Base-by-base conservation (phyloP, 306 rosid species). In the Quercus ilex region DNA sequence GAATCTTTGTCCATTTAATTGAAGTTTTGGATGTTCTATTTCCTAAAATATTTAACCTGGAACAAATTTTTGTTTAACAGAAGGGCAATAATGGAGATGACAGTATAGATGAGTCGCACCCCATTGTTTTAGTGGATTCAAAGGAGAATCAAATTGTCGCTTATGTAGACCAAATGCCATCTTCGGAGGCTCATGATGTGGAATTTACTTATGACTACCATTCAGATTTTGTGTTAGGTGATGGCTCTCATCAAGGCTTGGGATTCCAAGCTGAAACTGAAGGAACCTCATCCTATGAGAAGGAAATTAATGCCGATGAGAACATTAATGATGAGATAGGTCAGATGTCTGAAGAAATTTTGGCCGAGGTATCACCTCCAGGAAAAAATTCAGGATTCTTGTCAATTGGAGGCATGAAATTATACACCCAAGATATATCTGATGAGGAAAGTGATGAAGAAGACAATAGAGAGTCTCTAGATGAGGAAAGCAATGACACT, bases 371-470 rank as follows among this genome's bases (percentile, higher is more conserved):
- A 43, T 55, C 76, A 28, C 67, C 79, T 49, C 80, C 89, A 49
- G 74, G 20, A 78, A 88, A 76, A 86, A 95, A 95, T 87, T 93
- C 96, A 55, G 99, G 92, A 31, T 92, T 90, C 83, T 80, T 95
- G 81, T 89, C 98, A 8, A 84, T 95, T 85, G 98, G 99, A 71
- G 97, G 96, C 64, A 84, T 91, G 74, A 89, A 86, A 79, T 85
- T 92, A 38, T 95, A 91, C 89, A 95, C 97, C 23, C 78, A 88
- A 82, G 98, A 95, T 75, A 77, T 95, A 59, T 87, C 99, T 71
- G 91, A 88, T 67, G 55, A 78, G 51, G 97, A 78, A 79, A 81
- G 88, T 74, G 92, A 87, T 73, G 97, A 83, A 53, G 86, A 81
- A 63, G 69, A 82, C 75, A 26, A 59, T 77, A 88, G 77, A 15